Percentiles rank a stretch among this genome's conserved stretches.
Evolutionary conservation across 371 early-diverging fungal species (phyloP).

Genomic region (Actinomucor elegans): DNA sequence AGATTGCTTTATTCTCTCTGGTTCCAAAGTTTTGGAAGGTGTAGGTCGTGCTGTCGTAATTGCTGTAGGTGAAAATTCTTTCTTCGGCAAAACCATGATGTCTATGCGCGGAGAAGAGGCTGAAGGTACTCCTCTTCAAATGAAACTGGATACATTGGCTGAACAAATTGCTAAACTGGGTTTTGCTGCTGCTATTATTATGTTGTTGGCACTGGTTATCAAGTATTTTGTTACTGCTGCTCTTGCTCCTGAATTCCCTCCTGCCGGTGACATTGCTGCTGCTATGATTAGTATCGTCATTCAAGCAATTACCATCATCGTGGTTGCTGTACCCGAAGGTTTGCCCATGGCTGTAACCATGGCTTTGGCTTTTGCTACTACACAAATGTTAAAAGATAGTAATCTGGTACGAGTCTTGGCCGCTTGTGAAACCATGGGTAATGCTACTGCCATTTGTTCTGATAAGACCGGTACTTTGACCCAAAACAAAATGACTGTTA

Average conservation of each 20-base stretch:
- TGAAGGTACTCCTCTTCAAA: constrained; percentile 92
- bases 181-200: constrained; percentile 71
- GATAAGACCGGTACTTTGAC: constrained; percentile 98
- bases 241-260: constrained; percentile 56
- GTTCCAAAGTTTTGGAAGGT: constrained; percentile 90
- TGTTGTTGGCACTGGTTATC: constrained; percentile 78
- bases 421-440: constrained; percentile 98
- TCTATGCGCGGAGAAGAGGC: constrained; percentile 74
- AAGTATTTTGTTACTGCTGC: constrained; percentile 77
- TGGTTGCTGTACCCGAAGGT: constrained; percentile 98
- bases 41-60: constrained; percentile 82
- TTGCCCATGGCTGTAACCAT: constrained; percentile 97
- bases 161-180: constrained; percentile 94
- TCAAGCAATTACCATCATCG: constrained; percentile 89
- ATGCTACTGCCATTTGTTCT: constrained; percentile 94
- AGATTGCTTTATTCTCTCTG: constrained; percentile 89
- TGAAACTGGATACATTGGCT: constrained; percentile 82
- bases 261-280: constrained; percentile 60
- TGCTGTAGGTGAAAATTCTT: constrained; percentile 84
- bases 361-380: constrained; percentile 94
- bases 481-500: constrained; percentile 94
- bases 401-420: constrained; percentile 92
- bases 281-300: constrained; percentile 76
- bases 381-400: constrained; percentile 90
- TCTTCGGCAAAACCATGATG: constrained; percentile 83